Base-by-base conservation (phyloP, 129 eudicot genomes). In the Tanacetum coccineum region DNA sequence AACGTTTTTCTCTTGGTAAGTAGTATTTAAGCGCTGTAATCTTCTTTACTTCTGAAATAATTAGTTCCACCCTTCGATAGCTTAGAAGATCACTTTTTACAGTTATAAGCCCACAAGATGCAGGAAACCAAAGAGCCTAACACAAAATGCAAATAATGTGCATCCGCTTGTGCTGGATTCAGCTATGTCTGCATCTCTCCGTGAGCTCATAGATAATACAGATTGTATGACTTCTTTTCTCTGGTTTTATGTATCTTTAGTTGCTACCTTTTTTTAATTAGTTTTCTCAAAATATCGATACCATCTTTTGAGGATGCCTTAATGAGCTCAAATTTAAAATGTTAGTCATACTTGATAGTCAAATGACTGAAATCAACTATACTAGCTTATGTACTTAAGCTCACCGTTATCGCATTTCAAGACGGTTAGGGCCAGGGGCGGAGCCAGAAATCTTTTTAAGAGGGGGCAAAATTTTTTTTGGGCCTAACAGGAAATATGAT, bases 1-100 rank as follows among this genome's bases (percentile, higher is more conserved):
- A 67, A 82, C 84, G 12, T 84, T 94, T 68, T 82, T 79, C 74
- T 78, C 70, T 66, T 81, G 97, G 99, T 93, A 77, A 74, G 83
- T 64, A 36, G 6, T 36, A 36, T 60, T 68, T 47, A 19, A 18
- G 13, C 26, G 13, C 14, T 20, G 15, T 20, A 13, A 65, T 74
- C 17, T 56, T 74, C 39, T 65, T 3, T 32, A 48, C 30, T 59
- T 66, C 45, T 17, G 36, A 13, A 63, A 67, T 47, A 39, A 39
- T 20, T 51, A 40, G 30, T 68, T 65, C 40, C 17, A 30, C 17
- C 13, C 5, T 60, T 56, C 21, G 65, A 20, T 55, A 36, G 36
- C 50, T 58, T 54, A 68, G 69, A 17, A 68, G 60, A 48, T 47
- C 20, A 44, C 67, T 63, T 73, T 72, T 3, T 59, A 25, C 85